Base-by-base conservation (phyloP, 257 asterid species). In the Dorcoceras hygrometricum region DNA sequence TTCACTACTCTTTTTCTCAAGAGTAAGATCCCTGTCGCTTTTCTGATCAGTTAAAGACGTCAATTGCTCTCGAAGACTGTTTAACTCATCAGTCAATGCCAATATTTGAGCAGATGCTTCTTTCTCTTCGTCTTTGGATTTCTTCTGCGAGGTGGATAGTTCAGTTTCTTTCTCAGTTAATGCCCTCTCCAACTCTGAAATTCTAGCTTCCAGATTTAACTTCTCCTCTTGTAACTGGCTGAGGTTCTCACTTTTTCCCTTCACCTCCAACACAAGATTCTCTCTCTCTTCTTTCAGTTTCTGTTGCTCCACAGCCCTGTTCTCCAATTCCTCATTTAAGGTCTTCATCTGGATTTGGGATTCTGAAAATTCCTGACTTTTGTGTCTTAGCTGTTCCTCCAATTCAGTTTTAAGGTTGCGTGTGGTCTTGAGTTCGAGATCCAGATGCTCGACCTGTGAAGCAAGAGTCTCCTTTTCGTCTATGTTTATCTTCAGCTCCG, bases 371-470 rank as follows among this genome's bases (percentile, higher is more conserved):
- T 87, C 89, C n/a, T 77, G 59, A 43, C 51, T 75, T 68, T 76
- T 81, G 12, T 60, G 73, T 56, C 72, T 64, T 51, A 87, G 63
- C 57, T 84, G 81, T 72, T 86, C 84, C 75, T 81, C 95, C 71
- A 87, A 62, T 25, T 84, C 87, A 61, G 24, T 68, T 66, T 76
- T 85, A 23, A 70, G 72, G 39, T 58, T 66, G 67, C 66, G 29
- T 14, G 71, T 26, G 16, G 84, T 75, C 43, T 74, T 57, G 61
- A 79, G 76, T 65, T 77, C 84, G 66, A 23, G 22, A 65, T 80
- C 83, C 26, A 79, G 76, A 26, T 76, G 74, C 71, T 77, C 82
- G 59, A 79, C 34, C 59, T 72, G 71, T 69, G 57, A 48, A 65
- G 66, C 25, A 71, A 73, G 76, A 58, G 66, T 70, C 55, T 76